Base-by-base conservation (phyloP, 2,329 filamentous ascomycete species). In the Paecilomyces niveus region DNA sequence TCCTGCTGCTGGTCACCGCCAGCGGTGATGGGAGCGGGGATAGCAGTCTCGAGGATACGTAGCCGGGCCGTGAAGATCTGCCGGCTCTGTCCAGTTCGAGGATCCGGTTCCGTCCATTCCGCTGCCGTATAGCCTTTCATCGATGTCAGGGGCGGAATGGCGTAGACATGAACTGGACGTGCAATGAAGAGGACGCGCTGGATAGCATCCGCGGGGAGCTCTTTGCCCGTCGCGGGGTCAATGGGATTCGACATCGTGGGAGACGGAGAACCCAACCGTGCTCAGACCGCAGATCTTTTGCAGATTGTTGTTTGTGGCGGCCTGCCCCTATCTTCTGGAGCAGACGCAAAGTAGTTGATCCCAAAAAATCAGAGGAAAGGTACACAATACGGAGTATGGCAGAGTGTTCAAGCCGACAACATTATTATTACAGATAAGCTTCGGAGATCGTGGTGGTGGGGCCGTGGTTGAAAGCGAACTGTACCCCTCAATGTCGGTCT, bases 11-110 rank as follows among this genome's bases (percentile, higher is more conserved):
- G 68, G 54, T 65, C 63, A 26, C 57, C 64, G 54, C 11, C 61
- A 18, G 69, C 65, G 8, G 76, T 66, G 58, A 85, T 79, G 4
- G 88, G 85, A 1, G 89, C 92, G 8, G 76, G 67, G 58, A 85
- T 79, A 4, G 88, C 85, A 1, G 89, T 92, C 74, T 93, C 89
- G 68, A 94, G 78, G 63, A 93, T 79, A 68, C 91, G 89, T 57
- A 94, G 76, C 54, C 90, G 88, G 51, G 88, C 89, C 54, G 90
- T 93, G 79, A 96, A 95, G 76, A 96, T 95, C 71, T 90, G 86
- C 39, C 87, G 85, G 45, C 79, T 79, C 65, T 84, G 82, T 63
- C 83, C 81, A 60, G 87, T 83, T 39, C 58, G 59, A 24, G 64
- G 60, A n/a, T 78, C 74, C 3, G 65, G 64, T 53, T 80, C 79